phyloP scores from a whole-genome alignment of 2,329 filamentous ascomycete genomes.

The Alternaria arborescens region DNA sequence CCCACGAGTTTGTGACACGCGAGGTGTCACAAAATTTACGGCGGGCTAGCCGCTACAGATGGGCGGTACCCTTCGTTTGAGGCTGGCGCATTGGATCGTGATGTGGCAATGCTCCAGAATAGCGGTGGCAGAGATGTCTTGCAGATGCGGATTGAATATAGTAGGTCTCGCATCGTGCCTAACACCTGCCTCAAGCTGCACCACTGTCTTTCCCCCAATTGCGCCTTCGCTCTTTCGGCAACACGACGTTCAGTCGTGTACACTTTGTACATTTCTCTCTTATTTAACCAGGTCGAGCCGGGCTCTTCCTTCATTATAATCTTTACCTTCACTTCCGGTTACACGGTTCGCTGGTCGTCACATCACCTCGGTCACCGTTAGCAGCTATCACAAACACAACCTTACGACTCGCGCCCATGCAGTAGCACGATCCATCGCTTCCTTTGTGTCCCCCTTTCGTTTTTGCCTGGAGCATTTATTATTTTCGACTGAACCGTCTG shows the following conservation, averaged over 20 bases:
- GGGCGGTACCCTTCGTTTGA: slow-evolving; percentile 44
- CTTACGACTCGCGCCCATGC: slow-evolving; percentile 38
- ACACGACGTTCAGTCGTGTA: slow-evolving; percentile 36
- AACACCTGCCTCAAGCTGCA: slow-evolving; percentile 33
- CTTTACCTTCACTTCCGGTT: slow-evolving; percentile 21
- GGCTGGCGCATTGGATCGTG: slow-evolving; percentile 45
- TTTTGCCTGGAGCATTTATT: slow-evolving; percentile 38
- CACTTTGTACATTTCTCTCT: slow-evolving; percentile 15
- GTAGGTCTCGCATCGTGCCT: slow-evolving; percentile 40
- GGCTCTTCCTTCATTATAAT: slow-evolving; percentile 40
- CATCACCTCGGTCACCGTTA: slow-evolving; percentile 20
- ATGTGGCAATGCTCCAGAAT: slow-evolving; percentile 37
- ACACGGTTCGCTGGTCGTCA: slow-evolving; percentile 19
- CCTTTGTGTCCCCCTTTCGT: slow-evolving; percentile 25
- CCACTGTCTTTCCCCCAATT: slow-evolving; percentile 23
- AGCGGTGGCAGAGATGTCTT: slow-evolving; percentile 32
- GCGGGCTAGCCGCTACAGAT: slow-evolving; percentile 45
- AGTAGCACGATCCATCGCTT: slow-evolving; percentile 37
- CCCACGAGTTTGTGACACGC: slow-evolving; percentile 45
- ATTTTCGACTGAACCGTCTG: slow-evolving; percentile 38
- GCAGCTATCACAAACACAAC: slow-evolving; percentile 24
- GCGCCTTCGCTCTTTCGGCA: slow-evolving; percentile 26
- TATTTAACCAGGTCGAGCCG: slow-evolving; percentile 40
- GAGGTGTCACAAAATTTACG: slow-evolving; percentile 38
- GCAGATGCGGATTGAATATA: slow-evolving; percentile 47